Conservation (phyloP, 1,139 yeast species). For the Suhomyces coccinellae region DNA sequence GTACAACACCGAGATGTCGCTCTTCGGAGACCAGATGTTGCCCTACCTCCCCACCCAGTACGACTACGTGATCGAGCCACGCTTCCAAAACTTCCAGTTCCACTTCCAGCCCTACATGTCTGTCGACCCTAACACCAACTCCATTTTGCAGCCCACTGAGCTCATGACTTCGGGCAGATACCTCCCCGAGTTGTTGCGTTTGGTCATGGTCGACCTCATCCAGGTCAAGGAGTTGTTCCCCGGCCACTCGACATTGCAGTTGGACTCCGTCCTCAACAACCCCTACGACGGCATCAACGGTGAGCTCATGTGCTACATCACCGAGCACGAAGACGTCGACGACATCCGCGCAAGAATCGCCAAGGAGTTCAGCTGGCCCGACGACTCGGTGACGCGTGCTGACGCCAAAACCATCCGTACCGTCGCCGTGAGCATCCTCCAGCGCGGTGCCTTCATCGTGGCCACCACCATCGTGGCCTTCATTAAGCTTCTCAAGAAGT, state of each 20-base stretch:
- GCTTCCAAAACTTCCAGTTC: constrained; percentile 29
- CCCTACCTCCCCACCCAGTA: constrained; percentile 35
- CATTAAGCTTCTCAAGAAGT: constrained; percentile 35
- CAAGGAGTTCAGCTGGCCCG: constrained; percentile 26
- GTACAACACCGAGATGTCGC: constrained; percentile 42
- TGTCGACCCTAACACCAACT: constrained; percentile 29
- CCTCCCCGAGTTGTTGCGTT: constrained; percentile 52
- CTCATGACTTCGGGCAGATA: constrained; percentile 57
- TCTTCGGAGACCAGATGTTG: constrained; percentile 40
- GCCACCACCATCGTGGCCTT: constrained; percentile 38
- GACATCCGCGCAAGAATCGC: constrained; percentile 24
- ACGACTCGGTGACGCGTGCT: constrained; percentile 16
- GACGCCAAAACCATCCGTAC: constrained; percentile 33
- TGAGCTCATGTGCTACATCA: constrained; percentile 40
- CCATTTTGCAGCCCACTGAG: constrained; percentile 56
- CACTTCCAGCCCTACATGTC: constrained; percentile 37
- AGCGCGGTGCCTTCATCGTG: constrained; percentile 44
- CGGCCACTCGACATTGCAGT: constrained; percentile 13
- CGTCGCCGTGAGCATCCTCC: constrained; percentile 31
- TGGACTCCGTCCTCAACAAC: constrained; percentile 10
- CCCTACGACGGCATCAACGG: constrained; percentile 44
- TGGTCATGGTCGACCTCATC: constrained; percentile 39
- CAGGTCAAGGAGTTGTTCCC: constrained; percentile 33
- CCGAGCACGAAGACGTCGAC: constrained; percentile 29
- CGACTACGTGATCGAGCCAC: constrained; percentile 38